Evolutionary conservation across 306 rosid species (phyloP), one percentile per base, ranked within the genome.

Genomic region (Erythrophleum fordii): DNA sequence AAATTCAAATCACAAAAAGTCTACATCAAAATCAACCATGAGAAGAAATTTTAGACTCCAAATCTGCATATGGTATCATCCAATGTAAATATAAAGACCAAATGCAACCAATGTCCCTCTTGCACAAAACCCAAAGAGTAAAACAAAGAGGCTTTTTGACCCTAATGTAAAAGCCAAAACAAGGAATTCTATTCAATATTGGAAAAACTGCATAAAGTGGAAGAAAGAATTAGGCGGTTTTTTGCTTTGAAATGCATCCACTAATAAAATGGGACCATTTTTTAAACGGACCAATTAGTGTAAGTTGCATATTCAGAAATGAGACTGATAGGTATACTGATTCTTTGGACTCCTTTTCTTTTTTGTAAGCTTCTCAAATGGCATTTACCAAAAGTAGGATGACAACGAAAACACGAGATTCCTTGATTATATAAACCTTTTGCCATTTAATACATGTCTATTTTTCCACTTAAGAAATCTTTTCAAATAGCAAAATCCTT

Each of bases 321-420:
- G 60, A 35, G 62, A 60, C 1, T 2, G 14, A 44, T 49, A 12
- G 60, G 79, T 51, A 60, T 42, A 0, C 14, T 42, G 13, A 42
- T 80, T 72, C 55, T 2, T 29, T 64, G 75, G 46, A 34, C 2
- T 42, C 11, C 69, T 56, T 74, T 55, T 31, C 42, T 14, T 45
- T 14, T 46, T 55, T 67, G 34, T 56, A 56, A 56, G 70, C 34
- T 56, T 81, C 65, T 29, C 20, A 67, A 42, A 42, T 67, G 76
- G 26, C 44, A 52, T 73, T 48, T 52, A 0, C 22, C 52, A 41
- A 74, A 53, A 26, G 16, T 72, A 55, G 53, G 34, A 46, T 23
- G 65, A 25, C 45, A 71, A 20, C 51, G 59, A 58, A 69, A 59
- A 42, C 12, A 20, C 23, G 44, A 60, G 41, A 61, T 61, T 60